These are phyloP conservation scores for Deuterostichococcus epilithicus DNA, from an alignment of 139 green algal genomes.

Conservation along the genomic window DNA sequence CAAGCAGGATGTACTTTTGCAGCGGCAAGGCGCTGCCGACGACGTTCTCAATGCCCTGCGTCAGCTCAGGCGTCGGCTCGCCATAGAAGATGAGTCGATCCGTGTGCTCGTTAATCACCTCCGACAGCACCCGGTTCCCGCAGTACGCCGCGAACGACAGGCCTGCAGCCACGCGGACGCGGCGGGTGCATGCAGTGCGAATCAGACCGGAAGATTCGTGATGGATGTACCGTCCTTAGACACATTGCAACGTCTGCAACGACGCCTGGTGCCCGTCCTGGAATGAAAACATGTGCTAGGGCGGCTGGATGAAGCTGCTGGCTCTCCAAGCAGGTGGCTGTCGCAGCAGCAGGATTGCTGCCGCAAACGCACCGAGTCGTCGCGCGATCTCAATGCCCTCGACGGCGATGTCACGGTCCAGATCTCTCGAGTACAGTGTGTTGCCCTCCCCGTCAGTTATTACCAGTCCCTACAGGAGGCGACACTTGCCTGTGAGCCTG, in stretches of 20 bases:
- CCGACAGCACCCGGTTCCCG: conserved; percentile 55
- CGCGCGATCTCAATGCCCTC: conserved; percentile 54
- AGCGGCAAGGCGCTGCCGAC: conserved; percentile 7
- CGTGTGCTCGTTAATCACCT: conserved; percentile 56
- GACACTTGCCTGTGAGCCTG: too few relatives aligned
- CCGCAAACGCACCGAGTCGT: conserved; percentile 30
- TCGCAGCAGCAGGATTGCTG: too few relatives aligned
- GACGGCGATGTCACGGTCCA: conserved; percentile 41
- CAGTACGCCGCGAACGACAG: conserved; percentile 59
- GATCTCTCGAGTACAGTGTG: conserved; percentile 37
- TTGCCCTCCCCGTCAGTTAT: conserved; percentile 47
- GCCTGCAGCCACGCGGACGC: conserved; percentile 2
- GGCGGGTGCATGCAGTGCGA: too few relatives aligned
- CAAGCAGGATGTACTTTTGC: conserved; percentile 73
- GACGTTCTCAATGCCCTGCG: conserved; percentile 3
- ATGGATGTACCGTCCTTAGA: too few relatives aligned
- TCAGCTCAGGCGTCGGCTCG: conserved; percentile 57
- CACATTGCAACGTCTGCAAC: too few relatives aligned
- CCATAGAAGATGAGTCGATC: conserved; percentile 74
- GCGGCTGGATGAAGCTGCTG: too few relatives aligned
- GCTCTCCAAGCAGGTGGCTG: too few relatives aligned
- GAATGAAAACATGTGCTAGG: too few relatives aligned
- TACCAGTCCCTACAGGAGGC: conserved; percentile 53
- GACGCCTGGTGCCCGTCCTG: too few relatives aligned
- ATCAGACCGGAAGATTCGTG: too few relatives aligned